Percentiles rank a stretch among this genome's conserved stretches.
Evolutionary conservation across 2,329 filamentous ascomycete genomes (phyloP).

Genomic region (Bipolaris victoriae): DNA sequence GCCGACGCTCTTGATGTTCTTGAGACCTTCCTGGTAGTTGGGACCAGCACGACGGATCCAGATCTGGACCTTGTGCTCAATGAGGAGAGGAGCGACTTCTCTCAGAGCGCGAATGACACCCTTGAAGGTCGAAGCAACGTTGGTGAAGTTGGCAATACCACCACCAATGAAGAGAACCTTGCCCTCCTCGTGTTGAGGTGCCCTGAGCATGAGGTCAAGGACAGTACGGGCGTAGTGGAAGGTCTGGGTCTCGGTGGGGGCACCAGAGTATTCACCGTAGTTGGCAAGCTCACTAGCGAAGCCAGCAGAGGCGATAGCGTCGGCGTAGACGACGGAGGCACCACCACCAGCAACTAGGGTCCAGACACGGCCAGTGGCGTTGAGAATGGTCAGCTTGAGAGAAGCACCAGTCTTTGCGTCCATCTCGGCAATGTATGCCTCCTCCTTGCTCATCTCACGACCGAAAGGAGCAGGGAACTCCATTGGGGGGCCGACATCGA

Average conservation of each 20-base stretch:
- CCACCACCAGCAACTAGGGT: slow-evolving; percentile 98
- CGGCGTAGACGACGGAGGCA: slow-evolving; percentile 98
- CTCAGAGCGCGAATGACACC: slow-evolving; percentile 96
- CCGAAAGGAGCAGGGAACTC: slow-evolving; percentile 99
- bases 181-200: slow-evolving; percentile 82
- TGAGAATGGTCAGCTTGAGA: slow-evolving; percentile 96
- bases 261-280: slow-evolving; percentile 99
- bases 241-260: slow-evolving; percentile 97
- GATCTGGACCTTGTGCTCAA: slow-evolving; percentile 97
- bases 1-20: slow-evolving; percentile 98
- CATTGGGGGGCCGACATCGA: slow-evolving; percentile 97
- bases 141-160: slow-evolving; percentile 99
- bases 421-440: slow-evolving; percentile 98
- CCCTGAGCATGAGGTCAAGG: slow-evolving; percentile 94
- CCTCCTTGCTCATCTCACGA: slow-evolving; percentile 97
- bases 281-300: slow-evolving; percentile 97
- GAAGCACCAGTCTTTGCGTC: slow-evolving; percentile 99
- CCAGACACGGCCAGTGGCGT: slow-evolving; percentile 91
- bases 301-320: slow-evolving; percentile 95
- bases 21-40: slow-evolving; percentile 99
- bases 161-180: slow-evolving; percentile 99
- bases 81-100: slow-evolving; percentile 82
- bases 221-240: slow-evolving; percentile 99
- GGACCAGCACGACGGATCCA: slow-evolving; percentile 91
- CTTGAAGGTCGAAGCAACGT: slow-evolving; percentile 99